These are phyloP conservation scores for Arthroderma sp. DNA, from an alignment of 2,329 filamentous ascomycete genomes.

Conservation along the genomic window DNA sequence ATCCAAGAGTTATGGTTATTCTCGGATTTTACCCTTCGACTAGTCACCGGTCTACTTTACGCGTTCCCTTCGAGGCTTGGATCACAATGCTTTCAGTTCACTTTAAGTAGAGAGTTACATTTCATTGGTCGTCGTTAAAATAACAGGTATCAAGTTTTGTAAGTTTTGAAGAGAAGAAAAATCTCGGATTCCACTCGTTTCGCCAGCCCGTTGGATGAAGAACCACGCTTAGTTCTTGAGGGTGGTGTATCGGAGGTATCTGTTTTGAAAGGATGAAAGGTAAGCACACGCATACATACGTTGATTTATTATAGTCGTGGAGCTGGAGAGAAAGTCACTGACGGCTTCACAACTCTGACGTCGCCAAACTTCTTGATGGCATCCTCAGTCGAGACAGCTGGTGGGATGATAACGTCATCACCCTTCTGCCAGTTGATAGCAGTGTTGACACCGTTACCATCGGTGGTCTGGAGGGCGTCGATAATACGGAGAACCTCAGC, in stretches of 20 bases:
- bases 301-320: too few species aligned
- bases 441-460: constrained; percentile 77
- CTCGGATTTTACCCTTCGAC: too few species aligned
- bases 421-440: constrained; percentile 84
- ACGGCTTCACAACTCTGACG: constrained; percentile 48
- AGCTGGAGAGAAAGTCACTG: constrained; percentile 10
- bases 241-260: constrained; percentile 26
- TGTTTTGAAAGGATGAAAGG: constrained; percentile 5
- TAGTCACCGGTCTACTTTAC: too few species aligned
- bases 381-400: constrained; percentile 67
- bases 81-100: neutral
- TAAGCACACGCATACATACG: neutral
- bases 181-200: too few species aligned
- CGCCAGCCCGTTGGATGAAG: too few species aligned
- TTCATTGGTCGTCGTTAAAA: neutral
- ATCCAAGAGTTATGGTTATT: too few species aligned
- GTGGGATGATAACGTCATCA: constrained; percentile 86
- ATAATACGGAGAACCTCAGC: constrained; percentile 66
- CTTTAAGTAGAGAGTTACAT: neutral
- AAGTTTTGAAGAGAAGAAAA: too few species aligned
- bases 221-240: constrained; percentile 17
- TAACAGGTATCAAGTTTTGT: too few species aligned
- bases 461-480: constrained; percentile 68
- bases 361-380: constrained; percentile 80
- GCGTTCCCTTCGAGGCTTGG: neutral